Conservation (phyloP, 2,329 filamentous ascomycete species). For the Diaporthe eres region DNA sequence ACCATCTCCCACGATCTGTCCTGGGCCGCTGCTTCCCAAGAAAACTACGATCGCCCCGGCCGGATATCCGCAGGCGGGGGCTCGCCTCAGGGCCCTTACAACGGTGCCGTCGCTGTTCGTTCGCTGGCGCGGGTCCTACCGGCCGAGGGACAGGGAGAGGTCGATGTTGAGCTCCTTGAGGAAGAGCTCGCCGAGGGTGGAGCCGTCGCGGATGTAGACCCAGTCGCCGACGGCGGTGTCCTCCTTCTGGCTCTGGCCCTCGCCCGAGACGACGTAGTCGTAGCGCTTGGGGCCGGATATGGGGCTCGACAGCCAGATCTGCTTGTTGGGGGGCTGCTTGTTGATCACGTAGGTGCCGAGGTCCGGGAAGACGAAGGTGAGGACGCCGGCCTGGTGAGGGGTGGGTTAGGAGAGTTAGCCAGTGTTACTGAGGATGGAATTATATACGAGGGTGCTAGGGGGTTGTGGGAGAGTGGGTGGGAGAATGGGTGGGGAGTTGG, state of each 20-base stretch:
- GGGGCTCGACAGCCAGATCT: slow-evolving; percentile 96
- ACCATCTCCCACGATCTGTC: too few species aligned
- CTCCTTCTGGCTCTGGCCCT: slow-evolving; percentile 84
- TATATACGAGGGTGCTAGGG: background rate
- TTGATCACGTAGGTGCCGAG: slow-evolving; percentile 93
- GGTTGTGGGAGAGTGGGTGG: background rate
- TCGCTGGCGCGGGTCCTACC: slow-evolving; percentile 32
- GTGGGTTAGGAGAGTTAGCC: slow-evolving; percentile 39
- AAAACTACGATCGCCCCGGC: background rate
- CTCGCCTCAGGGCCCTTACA: background rate
- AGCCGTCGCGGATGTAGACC: slow-evolving; percentile 91
- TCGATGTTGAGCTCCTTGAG: slow-evolving; percentile 82
- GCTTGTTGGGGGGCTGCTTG: slow-evolving; percentile 98
- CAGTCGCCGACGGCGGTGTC: slow-evolving; percentile 81
- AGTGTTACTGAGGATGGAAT: background rate
- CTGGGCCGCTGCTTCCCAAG: background rate
- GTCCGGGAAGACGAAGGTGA: slow-evolving; percentile 79
- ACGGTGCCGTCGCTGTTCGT: background rate
- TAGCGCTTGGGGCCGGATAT: slow-evolving; percentile 93
- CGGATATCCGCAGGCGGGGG: background rate
- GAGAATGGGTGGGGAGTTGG: background rate
- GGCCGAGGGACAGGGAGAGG: slow-evolving; percentile 54
- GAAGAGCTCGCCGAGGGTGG: slow-evolving; percentile 79
- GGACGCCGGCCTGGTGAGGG: slow-evolving; percentile 79
- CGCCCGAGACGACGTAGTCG: slow-evolving; percentile 85